Evolutionary conservation across 257 asterid species (phyloP), one percentile per base, ranked within the genome.

Genomic region (Solanum habrochaites): DNA sequence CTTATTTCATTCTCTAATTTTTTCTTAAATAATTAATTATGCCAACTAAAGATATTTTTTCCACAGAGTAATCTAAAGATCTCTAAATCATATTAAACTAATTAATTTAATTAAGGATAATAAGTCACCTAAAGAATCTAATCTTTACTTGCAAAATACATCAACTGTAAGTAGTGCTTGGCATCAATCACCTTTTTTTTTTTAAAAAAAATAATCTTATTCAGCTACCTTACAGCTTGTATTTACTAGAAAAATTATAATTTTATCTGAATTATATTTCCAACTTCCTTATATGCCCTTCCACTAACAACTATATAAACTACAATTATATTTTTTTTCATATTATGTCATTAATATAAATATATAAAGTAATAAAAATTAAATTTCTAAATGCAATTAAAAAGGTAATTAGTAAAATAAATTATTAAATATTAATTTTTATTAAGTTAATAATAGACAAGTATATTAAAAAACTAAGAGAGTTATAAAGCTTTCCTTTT

Each of bases 111-210:
- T 72, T 72, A 72, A 20, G 39, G 23, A 18, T 71, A 47, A 39
- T 49, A 31, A 81, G 29, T 31, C 83, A 73, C 80, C 82, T 25
- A 71, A 39, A 85, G 91, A 90, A 92, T 89, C 91, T 89, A 87
- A 31, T 90, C 90, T 85, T 89, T 89, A 74, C 85, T 80, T 74
- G 80, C 75, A 78, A 83, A 83, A 86, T 69, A 88, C 88, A 81
- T 82, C 49, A 73, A 88, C 72, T 87, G 64, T 82, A 73, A 85
- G 71, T 64, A 72, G 87, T 82, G 87, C 86, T 83, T 82, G 87
- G 83, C 86, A 70, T 72, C 84, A 87, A 47, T 72, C 58, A 27
- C 39, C 37, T 83, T 45, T 42, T n/a, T 47, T 40, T 72, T 3
- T 10, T 2, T 0, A 32, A 20, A 75, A 4, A 27, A 67, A 67